Evolutionary conservation across 257 asterid genomes (phyloP).

Genomic region (Vinca minor): DNA sequence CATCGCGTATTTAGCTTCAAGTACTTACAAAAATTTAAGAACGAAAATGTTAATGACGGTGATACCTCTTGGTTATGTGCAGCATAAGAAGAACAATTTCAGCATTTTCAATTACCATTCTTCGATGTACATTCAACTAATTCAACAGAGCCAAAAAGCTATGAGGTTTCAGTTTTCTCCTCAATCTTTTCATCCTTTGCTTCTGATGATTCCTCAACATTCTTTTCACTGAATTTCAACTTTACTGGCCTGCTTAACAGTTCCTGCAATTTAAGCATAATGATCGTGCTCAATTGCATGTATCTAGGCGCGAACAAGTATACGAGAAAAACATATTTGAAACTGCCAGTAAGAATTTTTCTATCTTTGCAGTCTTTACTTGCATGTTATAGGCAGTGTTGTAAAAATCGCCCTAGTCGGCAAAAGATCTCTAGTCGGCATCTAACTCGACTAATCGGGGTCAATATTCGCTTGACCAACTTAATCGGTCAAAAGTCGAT

Average conservation of each 20-base stretch:
- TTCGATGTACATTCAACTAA: constrained; percentile 8
- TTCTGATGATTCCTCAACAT: constrained; percentile 27
- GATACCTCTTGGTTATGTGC: constrained; percentile 4
- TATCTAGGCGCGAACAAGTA: background rate
- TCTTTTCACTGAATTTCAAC: constrained; percentile 51
- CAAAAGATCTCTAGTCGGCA: no score
- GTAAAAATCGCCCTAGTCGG: no score
- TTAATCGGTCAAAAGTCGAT: no score
- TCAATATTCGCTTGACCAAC: no score
- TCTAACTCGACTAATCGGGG: no score
- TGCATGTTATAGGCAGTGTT: no score
- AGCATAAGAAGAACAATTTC: background rate
- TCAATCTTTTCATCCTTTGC: constrained; percentile 21
- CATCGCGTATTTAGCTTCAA: background rate
- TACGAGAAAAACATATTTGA: background rate
- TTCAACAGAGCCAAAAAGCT: constrained; percentile 4
- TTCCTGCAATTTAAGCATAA: constrained; percentile 37
- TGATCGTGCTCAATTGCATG: no score
- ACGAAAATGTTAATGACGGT: background rate
- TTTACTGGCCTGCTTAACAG: constrained; percentile 60
- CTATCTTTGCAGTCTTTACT: background rate
- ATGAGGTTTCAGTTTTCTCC: constrained; percentile 26
- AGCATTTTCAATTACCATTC: background rate
- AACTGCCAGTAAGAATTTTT: background rate
- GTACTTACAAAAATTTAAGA: background rate